Conservation (phyloP, 202 grass and related monocot species). For the Zizania palustris region DNA sequence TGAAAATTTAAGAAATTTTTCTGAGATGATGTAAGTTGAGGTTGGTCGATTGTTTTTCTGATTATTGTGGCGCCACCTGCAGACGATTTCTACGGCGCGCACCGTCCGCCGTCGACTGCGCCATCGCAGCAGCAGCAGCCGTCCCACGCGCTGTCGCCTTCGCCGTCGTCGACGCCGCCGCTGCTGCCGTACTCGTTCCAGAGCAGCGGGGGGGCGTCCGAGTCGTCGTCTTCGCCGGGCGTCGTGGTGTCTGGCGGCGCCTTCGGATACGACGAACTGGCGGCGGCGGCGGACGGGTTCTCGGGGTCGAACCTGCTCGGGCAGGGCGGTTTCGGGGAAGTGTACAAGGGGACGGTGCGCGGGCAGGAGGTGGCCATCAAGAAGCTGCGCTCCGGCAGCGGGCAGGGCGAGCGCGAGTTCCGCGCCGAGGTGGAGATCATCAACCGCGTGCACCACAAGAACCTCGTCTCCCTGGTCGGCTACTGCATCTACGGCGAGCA, state of each 20-base stretch:
- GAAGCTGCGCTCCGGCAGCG: conserved; percentile 61
- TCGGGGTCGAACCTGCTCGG: conserved; percentile 70
- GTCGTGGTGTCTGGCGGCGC: conserved; percentile 32
- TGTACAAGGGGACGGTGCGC: conserved; percentile 67
- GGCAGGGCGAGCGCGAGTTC: conserved; percentile 83
- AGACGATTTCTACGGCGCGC: conserved; percentile 45
- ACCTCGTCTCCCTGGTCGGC: conserved; percentile 85
- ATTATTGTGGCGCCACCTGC: conserved; percentile 10
- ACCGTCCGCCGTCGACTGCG: conserved; percentile 24
- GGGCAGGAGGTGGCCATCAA: conserved; percentile 83
- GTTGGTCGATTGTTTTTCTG: background rate
- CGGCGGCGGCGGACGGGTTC: conserved; percentile 63
- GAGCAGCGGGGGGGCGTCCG: conserved; percentile 33
- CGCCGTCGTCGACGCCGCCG: conserved; percentile 44
- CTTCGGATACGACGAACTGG: conserved; percentile 71
- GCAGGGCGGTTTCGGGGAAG: conserved; percentile 77
- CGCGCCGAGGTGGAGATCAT: conserved; percentile 75
- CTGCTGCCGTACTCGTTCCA: conserved; percentile 41
- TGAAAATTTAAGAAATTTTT: no score
- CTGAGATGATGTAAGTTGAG: no score
- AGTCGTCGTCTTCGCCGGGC: background rate
- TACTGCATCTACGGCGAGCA: conserved; percentile 80
- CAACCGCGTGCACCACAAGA: conserved; percentile 77
- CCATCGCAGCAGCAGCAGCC: background rate
- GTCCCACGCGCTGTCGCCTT: conserved; percentile 35